phyloP scores from a whole-genome alignment of 441 rosid genomes.

The Mallotus repandus region DNA sequence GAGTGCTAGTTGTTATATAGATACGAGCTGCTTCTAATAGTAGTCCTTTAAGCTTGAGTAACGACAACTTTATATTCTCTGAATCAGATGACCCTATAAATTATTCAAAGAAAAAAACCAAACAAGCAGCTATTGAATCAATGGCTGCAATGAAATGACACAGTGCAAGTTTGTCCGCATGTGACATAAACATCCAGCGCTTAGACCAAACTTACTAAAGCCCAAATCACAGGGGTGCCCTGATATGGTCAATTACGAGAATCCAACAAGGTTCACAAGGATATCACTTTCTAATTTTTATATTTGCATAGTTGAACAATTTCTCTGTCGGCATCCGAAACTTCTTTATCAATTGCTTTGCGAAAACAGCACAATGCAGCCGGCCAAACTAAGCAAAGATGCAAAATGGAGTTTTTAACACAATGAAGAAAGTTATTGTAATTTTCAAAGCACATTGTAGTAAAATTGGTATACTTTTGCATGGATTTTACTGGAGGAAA shows the following conservation, averaged over 20 bases:
- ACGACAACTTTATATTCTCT: not conserved
- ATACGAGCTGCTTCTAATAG: not conserved
- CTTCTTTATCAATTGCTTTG: not conserved
- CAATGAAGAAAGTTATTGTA: not conserved
- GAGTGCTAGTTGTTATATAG: not conserved
- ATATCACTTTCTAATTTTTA: not conserved
- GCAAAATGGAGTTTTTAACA: not conserved
- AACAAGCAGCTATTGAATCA: too few relatives aligned
- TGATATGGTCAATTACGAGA: constrained; percentile 1
- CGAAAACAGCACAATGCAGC: not conserved
- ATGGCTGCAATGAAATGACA: not conserved
- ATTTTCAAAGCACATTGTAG: not conserved
- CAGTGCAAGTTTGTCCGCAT: not conserved
- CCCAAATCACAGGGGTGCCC: not conserved
- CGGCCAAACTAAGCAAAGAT: not conserved
- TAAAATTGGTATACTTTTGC: not conserved
- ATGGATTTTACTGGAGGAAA: not conserved
- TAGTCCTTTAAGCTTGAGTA: not conserved
- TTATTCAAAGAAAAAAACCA: too few relatives aligned
- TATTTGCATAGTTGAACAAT: too few relatives aligned
- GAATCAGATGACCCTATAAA: too few relatives aligned
- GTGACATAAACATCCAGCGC: not conserved
- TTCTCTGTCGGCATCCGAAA: not conserved
- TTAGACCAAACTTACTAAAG: not conserved
- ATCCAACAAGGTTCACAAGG: constrained; percentile 1